Percentiles rank a stretch among this genome's conserved stretches.
Conservation (phyloP, 768 basidiomycete genomes). For the Pulveroboletus frians region DNA sequence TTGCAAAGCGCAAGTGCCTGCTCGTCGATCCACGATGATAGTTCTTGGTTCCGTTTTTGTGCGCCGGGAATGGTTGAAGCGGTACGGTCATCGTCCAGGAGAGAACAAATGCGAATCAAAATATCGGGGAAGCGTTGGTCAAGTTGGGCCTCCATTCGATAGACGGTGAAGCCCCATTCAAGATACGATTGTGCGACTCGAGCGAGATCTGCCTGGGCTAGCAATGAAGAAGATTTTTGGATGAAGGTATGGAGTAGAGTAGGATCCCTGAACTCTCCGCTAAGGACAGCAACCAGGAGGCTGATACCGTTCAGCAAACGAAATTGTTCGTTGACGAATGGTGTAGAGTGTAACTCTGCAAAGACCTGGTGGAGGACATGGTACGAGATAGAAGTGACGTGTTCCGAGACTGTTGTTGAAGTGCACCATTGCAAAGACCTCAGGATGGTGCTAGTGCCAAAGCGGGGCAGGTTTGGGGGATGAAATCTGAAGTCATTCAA, state of each 20-base stretch:
- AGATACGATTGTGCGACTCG: conserved; percentile 70
- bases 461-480: conserved; percentile 62
- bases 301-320: conserved; percentile 69
- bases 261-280: conserved; percentile 48
- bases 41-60: conserved; percentile 38
- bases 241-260: conserved; percentile 65
- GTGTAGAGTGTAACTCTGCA: conserved; percentile 55
- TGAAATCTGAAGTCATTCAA: conserved; percentile 48
- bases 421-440: conserved; percentile 59
- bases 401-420: conserved; percentile 35
- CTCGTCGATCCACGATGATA: conserved; percentile 61
- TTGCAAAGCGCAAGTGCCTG: conserved; percentile 42
- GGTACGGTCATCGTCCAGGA: conserved; percentile 50
- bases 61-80: conserved; percentile 27
- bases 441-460: conserved; percentile 45
- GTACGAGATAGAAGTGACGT: conserved; percentile 59
- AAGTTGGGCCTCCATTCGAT: conserved; percentile 35
- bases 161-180: conserved; percentile 66
- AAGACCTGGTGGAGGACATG: conserved; percentile 75
- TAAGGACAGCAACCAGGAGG: conserved; percentile 64
- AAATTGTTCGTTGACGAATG: conserved; percentile 79
- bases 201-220: conserved; percentile 64
- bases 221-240: conserved; percentile 58
- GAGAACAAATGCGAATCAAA: conserved; percentile 62
- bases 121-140: conserved; percentile 59